A percentile compares a stretch with the other conserved stretches of the same genome.
These are phyloP conservation scores for Fusarium setosum DNA, from an alignment of 2,329 filamentous ascomycete species.

Conservation along the genomic window DNA sequence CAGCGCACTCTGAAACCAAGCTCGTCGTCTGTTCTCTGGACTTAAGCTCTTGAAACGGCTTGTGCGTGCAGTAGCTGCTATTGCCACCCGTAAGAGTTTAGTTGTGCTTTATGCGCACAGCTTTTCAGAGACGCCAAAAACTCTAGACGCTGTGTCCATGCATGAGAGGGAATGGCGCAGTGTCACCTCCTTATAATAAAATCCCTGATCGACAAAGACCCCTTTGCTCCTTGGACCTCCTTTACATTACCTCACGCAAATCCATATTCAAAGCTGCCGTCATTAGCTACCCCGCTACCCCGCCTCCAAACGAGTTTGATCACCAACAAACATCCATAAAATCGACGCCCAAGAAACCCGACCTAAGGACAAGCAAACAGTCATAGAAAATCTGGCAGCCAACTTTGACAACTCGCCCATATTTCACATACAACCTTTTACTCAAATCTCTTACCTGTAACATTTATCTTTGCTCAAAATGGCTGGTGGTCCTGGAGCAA, in stretches of 20 bases:
- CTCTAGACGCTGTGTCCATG: too few species aligned
- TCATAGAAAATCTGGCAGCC: neutral
- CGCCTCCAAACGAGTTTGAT: conserved; percentile 43
- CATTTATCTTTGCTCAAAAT: conserved; percentile 49
- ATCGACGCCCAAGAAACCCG: conserved; percentile 3
- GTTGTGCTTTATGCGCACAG: neutral
- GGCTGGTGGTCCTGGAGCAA: conserved; percentile 58
- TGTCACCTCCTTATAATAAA: neutral
- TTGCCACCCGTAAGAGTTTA: too few species aligned
- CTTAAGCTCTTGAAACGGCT: neutral
- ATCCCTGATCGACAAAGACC: conserved; percentile 21
- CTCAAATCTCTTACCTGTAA: conserved; percentile 1
- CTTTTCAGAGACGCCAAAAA: too few species aligned
- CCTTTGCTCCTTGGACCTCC: conserved; percentile 1
- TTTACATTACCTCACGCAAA: conserved; percentile 1
- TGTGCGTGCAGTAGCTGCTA: neutral
- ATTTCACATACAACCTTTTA: neutral
- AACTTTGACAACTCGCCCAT: neutral
- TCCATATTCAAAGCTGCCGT: conserved; percentile 18
- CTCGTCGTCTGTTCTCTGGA: neutral
- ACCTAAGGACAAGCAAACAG: conserved; percentile 12
- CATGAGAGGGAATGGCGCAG: too few species aligned
- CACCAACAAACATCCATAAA: conserved; percentile 30
- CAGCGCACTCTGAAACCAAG: neutral
- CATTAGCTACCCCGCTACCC: conserved; percentile 53